Evolutionary conservation across 192 early-diverging fungal species (phyloP).

Genomic region (Podila epicladia): DNA sequence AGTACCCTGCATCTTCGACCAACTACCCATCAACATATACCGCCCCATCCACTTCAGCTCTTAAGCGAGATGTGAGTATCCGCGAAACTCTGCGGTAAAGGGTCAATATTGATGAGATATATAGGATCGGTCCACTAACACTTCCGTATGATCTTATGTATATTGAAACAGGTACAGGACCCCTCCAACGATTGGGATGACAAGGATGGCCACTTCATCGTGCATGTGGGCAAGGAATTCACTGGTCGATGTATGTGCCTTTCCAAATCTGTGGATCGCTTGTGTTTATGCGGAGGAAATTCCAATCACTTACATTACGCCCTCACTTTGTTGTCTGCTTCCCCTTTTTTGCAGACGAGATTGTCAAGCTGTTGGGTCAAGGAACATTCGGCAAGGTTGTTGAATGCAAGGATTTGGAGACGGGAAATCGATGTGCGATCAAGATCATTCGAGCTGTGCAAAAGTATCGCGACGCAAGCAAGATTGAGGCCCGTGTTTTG

Average conservation of each 20-base stretch:
- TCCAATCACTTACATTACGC: too few species aligned
- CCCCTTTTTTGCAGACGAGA: slow-evolving; percentile 70
- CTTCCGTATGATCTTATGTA: too few species aligned
- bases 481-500: slow-evolving; percentile 88
- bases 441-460: slow-evolving; percentile 95
- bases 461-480: slow-evolving; percentile 95
- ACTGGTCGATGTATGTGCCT: slow-evolving; percentile 75
- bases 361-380: slow-evolving; percentile 89
- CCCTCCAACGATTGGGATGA: slow-evolving; percentile 69
- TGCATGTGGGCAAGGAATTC: slow-evolving; percentile 75
- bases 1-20: slow-evolving; percentile 17
- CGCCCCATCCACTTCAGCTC: neutral
- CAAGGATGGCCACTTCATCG: slow-evolving; percentile 92
- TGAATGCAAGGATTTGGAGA: slow-evolving; percentile 78
- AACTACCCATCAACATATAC: slow-evolving; percentile 16
- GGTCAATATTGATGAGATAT: neutral
- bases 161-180: too few species aligned
- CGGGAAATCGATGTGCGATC: slow-evolving; percentile 74
- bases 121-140: neutral
- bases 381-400: slow-evolving; percentile 99
- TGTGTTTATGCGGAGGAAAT: neutral
- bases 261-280: slow-evolving; percentile 14
- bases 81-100: neutral
- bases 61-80: neutral
- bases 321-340: neutral